Evolutionary conservation across 2,329 filamentous ascomycete species (phyloP).

Genomic region (Pseudocercospora fuligena): DNA sequence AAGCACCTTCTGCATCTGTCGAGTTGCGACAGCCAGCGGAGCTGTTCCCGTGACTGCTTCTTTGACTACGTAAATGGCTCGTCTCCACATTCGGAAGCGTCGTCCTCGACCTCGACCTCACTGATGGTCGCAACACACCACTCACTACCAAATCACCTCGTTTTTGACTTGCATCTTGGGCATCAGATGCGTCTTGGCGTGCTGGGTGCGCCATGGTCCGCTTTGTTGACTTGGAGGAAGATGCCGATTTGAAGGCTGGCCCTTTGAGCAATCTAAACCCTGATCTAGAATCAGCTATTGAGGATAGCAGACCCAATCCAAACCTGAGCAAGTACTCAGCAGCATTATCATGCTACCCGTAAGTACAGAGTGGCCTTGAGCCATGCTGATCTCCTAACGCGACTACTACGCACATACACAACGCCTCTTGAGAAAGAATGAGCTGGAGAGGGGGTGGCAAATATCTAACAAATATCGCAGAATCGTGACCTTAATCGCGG

Average conservation of each 20-base stretch:
- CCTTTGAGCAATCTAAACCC: slow-evolving; percentile 29
- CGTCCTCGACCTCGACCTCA: background rate
- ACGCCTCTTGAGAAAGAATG: background rate
- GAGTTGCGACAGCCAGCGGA: too few species aligned
- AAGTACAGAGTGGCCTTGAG: slow-evolving; percentile 44
- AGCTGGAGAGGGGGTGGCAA: background rate
- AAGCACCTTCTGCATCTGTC: background rate
- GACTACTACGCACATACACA: background rate
- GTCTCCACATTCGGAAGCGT: background rate
- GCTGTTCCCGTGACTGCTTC: background rate
- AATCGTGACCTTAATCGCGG: slow-evolving; percentile 75
- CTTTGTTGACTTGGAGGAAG: slow-evolving; percentile 50
- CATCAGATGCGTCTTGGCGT: slow-evolving; percentile 24
- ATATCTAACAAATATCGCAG: slow-evolving; percentile 52
- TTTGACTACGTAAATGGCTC: background rate
- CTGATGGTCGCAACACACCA: background rate
- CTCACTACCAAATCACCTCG: background rate
- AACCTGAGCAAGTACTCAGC: slow-evolving; percentile 65
- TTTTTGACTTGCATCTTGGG: background rate
- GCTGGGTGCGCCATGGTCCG: slow-evolving; percentile 46
- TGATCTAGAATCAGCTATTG: slow-evolving; percentile 29
- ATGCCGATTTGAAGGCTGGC: slow-evolving; percentile 35
- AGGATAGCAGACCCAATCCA: slow-evolving; percentile 49
- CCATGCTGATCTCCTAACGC: background rate
- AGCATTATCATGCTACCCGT: slow-evolving; percentile 72